A percentile compares a stretch with the other conserved stretches of the same genome.
Evolutionary conservation across 2,329 filamentous ascomycete species (phyloP).

Genomic region (Scleromitrula shiraiana): DNA sequence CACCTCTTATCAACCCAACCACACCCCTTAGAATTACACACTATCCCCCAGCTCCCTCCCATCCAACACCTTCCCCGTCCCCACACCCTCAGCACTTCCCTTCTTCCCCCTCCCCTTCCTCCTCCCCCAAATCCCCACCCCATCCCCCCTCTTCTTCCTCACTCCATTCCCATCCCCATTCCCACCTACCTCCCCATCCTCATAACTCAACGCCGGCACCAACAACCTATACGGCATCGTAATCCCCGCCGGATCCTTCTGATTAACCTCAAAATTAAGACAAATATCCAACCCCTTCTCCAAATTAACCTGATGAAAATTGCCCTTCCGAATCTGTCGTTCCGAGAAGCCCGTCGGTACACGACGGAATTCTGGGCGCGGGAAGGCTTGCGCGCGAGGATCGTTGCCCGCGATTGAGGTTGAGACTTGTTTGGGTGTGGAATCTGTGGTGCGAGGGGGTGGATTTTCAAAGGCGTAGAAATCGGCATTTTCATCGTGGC

Average conservation of each 20-base stretch:
- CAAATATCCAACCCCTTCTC: constrained; percentile 80
- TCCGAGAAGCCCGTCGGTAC: constrained; percentile 60
- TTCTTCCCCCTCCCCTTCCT: background rate
- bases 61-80: background rate
- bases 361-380: constrained; percentile 46
- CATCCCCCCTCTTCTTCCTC: constrained; percentile 11
- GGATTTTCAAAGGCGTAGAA: constrained; percentile 37
- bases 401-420: constrained; percentile 20
- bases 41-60: constrained; percentile 25
- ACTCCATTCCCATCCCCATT: no score
- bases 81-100: background rate
- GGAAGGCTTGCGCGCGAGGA: constrained; percentile 13
- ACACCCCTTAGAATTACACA: no score
- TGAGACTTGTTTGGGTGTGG: constrained; percentile 15
- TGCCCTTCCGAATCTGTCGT: constrained; percentile 49
- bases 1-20: no score
- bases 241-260: constrained; percentile 77
- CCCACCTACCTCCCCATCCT: constrained; percentile 20
- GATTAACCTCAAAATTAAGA: constrained; percentile 81
- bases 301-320: constrained; percentile 60
- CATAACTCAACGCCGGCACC: constrained; percentile 66
- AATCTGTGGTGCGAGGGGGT: constrained; percentile 11
- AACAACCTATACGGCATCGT: constrained; percentile 82
- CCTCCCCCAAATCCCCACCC: constrained; percentile 17
- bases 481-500: constrained; percentile 39